phyloP scores from a whole-genome alignment of 805 yeast genomes.

The Wickerhamiella qilinensis region DNA sequence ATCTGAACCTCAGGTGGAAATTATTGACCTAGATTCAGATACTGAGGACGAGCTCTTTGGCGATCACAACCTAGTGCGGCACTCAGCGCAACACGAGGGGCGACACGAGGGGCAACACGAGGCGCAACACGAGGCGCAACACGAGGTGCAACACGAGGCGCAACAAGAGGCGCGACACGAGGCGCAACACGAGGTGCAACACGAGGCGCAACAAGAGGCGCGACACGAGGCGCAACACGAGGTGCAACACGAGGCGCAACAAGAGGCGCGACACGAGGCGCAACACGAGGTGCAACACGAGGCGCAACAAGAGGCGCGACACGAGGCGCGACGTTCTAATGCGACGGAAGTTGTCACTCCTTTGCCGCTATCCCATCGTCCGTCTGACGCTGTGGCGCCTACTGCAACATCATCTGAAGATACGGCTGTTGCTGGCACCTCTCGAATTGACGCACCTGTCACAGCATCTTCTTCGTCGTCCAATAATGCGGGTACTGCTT shows the following conservation, averaged over 20 bases:
- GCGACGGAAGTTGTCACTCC: too few species aligned
- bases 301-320: background rate
- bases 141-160: too few species aligned
- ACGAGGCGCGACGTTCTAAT: too few species aligned
- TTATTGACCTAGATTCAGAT: slow-evolving; percentile 18
- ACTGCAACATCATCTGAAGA: too few species aligned
- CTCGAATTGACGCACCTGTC: too few species aligned
- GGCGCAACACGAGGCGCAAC: too few species aligned
- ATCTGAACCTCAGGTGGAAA: slow-evolving; percentile 7
- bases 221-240: background rate
- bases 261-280: background rate
- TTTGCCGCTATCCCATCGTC: too few species aligned
- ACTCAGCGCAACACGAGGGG: background rate
- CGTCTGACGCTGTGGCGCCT: too few species aligned
- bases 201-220: background rate
- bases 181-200: background rate
- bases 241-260: background rate
- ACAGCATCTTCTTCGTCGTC: too few species aligned
- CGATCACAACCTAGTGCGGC: background rate
- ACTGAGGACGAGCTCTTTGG: background rate
- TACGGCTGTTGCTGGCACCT: too few species aligned
- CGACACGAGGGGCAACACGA: background rate
- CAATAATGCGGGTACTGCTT: too few species aligned
- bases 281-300: background rate
- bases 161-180: too few species aligned